phyloP scores from a whole-genome alignment of 345 rosid species.

The Ceriops decandra region DNA sequence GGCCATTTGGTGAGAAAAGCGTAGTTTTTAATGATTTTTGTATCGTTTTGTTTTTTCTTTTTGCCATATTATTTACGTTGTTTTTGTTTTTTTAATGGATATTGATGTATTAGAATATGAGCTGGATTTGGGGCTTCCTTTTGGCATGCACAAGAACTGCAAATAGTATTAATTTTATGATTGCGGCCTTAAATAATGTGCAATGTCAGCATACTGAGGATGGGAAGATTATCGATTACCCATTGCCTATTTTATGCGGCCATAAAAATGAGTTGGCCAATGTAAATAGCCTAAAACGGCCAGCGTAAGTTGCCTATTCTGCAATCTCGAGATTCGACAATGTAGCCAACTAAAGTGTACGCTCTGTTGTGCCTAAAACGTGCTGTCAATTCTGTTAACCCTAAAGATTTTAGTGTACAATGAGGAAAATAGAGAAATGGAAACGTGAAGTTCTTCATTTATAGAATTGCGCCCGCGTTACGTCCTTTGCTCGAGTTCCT shows the following conservation, averaged over 20 bases:
- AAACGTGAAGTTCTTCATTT: too few relatives aligned
- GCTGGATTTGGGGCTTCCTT: constrained; percentile 2
- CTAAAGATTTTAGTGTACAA: too few relatives aligned
- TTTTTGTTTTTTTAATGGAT: not conserved
- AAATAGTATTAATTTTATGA: not conserved
- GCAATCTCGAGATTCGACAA: not conserved
- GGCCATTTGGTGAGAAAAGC: constrained; percentile 11
- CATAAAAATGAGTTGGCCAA: not conserved
- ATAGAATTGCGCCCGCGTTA: too few relatives aligned
- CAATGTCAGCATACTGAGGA: too few relatives aligned
- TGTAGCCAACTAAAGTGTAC: too few relatives aligned
- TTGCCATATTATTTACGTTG: not conserved
- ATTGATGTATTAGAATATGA: constrained; percentile 4
- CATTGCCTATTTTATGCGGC: too few relatives aligned
- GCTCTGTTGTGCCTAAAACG: too few relatives aligned
- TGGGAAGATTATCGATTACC: too few relatives aligned
- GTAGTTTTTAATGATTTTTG: not conserved
- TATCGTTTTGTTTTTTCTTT: not conserved
- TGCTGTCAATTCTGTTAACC: too few relatives aligned
- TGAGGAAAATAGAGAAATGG: too few relatives aligned
- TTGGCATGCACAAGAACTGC: constrained; percentile 2
- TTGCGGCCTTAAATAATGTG: not conserved
- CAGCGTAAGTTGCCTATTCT: too few relatives aligned
- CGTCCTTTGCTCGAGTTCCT: too few relatives aligned
- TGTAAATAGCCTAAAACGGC: not conserved